Percentiles rank a stretch among this genome's conserved stretches.
Evolutionary conservation across 805 yeast species (phyloP).

Genomic region (Pichia nakasei): DNA sequence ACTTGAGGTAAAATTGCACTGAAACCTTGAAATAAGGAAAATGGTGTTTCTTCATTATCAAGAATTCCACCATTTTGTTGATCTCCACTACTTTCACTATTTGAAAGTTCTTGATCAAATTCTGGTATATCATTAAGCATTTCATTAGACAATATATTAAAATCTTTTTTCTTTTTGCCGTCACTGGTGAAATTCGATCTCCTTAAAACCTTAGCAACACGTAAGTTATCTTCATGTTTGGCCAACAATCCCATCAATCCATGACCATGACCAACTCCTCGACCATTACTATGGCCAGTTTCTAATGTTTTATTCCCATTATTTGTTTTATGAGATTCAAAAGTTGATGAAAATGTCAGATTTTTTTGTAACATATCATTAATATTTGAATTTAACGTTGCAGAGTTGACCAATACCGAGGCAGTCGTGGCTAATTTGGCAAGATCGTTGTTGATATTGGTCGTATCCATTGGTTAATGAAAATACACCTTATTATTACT

Average conservation of each 20-base stretch:
- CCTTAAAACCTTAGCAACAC: slow-evolving; percentile 1
- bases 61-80: not conserved
- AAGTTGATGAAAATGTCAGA: slow-evolving; percentile 1
- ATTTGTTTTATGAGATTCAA: slow-evolving; percentile 9
- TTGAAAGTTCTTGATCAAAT: not conserved
- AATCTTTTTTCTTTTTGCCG: slow-evolving; percentile 28
- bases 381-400: slow-evolving; percentile 13
- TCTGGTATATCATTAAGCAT: slow-evolving; percentile 46
- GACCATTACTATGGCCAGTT: slow-evolving; percentile 9
- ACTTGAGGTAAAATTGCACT: slow-evolving; percentile 47
- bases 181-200: slow-evolving; percentile 4
- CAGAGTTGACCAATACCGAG: slow-evolving; percentile 35
- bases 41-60: slow-evolving; percentile 15
- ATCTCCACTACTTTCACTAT: slow-evolving; percentile 1
- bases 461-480: not conserved
- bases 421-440: slow-evolving; percentile 49
- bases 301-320: slow-evolving; percentile 2
- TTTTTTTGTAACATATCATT: slow-evolving; percentile 8
- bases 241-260: slow-evolving; percentile 8
- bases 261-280: not conserved
- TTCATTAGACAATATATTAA: slow-evolving; percentile 53
- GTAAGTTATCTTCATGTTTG: slow-evolving; percentile 5
- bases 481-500: too few species aligned
- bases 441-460: slow-evolving; percentile 16
- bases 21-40: slow-evolving; percentile 64